These are phyloP conservation scores for Cenococcum geophilum DNA, from an alignment of 495 filamentous ascomycete species.

Conservation along the genomic window DNA sequence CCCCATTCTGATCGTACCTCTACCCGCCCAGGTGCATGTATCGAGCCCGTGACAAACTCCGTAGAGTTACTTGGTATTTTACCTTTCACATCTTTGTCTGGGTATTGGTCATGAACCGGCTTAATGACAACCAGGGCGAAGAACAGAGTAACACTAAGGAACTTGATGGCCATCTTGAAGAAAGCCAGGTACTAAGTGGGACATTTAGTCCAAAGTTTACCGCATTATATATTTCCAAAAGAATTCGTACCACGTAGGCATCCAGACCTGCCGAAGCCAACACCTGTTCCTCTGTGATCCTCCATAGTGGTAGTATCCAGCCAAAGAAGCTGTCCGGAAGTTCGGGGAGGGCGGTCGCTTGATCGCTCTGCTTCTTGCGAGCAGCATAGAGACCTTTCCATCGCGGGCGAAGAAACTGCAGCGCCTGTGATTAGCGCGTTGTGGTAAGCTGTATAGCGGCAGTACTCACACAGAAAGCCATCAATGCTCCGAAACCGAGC, in stretches of 20 bases:
- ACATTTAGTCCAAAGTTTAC: not conserved
- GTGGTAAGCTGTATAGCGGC: not conserved
- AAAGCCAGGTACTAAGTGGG: slow-evolving; percentile 71
- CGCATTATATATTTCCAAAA: not conserved
- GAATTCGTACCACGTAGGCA: slow-evolving; percentile 70
- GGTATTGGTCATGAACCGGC: slow-evolving; percentile 72
- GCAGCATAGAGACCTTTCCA: slow-evolving; percentile 93
- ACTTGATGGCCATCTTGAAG: slow-evolving; percentile 86
- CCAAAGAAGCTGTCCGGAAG: slow-evolving; percentile 85
- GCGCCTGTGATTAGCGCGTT: slow-evolving; percentile 7
- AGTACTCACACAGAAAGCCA: slow-evolving; percentile 56
- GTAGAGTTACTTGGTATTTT: slow-evolving; percentile 18
- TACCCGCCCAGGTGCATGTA: not conserved
- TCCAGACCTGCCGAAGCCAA: slow-evolving; percentile 88
- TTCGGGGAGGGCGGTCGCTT: slow-evolving; percentile 68
- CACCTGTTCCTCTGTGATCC: slow-evolving; percentile 81
- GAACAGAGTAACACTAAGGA: slow-evolving; percentile 70
- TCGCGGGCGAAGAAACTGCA: slow-evolving; percentile 71
- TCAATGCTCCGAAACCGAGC: slow-evolving; percentile 54
- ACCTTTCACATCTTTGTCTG: slow-evolving; percentile 41
- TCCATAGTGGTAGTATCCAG: slow-evolving; percentile 89
- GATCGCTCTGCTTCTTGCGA: slow-evolving; percentile 62
- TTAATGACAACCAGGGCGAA: slow-evolving; percentile 74
- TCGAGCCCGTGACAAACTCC: not conserved
- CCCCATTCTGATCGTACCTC: slow-evolving; percentile 16